Conservation (phyloP, 495 filamentous ascomycete genomes). For the Hamigera avellanea region DNA sequence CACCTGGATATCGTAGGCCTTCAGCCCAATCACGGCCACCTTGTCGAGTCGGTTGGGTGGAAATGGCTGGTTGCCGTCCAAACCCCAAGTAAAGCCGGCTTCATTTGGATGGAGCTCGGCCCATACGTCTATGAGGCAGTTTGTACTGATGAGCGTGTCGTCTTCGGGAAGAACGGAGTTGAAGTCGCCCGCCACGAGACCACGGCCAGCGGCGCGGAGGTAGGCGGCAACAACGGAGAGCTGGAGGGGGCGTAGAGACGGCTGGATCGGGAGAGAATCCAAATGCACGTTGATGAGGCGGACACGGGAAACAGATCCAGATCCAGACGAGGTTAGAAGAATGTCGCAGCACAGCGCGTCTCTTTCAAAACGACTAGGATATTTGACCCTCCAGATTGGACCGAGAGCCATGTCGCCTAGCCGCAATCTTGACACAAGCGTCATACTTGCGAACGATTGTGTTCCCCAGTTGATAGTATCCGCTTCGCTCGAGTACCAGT, state of each 20-base stretch:
- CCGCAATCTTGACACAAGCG: constrained; percentile 7
- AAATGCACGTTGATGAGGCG: constrained; percentile 15
- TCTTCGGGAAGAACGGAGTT: constrained; percentile 17
- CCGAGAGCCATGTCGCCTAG: constrained; percentile 5
- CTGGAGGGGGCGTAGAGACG: constrained; percentile 12
- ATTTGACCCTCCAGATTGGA: constrained; percentile 10
- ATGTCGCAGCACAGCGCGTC: constrained; percentile 17
- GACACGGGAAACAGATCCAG: neutral
- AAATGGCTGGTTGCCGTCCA: constrained; percentile 9
- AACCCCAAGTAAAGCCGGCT: constrained; percentile 11
- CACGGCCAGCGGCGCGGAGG: constrained; percentile 8
- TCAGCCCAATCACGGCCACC: constrained; percentile 10
- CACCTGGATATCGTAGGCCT: constrained; percentile 5
- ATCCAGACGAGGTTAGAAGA: constrained; percentile 4
- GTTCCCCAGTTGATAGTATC: constrained; percentile 4
- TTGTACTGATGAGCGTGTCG: constrained; percentile 5
- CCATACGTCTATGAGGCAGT: constrained; percentile 13
- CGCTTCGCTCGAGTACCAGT: constrained; percentile 10
- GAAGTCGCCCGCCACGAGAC: constrained; percentile 17
- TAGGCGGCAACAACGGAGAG: constrained; percentile 8
- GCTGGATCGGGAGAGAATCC: constrained; percentile 12
- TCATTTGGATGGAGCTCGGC: constrained; percentile 5
- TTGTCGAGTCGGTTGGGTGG: constrained; percentile 15
- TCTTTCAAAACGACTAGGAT: constrained; percentile 9
- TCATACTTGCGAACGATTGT: constrained; percentile 8